Percentiles rank a stretch among this genome's conserved stretches.
Evolutionary conservation across 306 rosid genomes (phyloP).

Genomic region (Acacia acuminata): DNA sequence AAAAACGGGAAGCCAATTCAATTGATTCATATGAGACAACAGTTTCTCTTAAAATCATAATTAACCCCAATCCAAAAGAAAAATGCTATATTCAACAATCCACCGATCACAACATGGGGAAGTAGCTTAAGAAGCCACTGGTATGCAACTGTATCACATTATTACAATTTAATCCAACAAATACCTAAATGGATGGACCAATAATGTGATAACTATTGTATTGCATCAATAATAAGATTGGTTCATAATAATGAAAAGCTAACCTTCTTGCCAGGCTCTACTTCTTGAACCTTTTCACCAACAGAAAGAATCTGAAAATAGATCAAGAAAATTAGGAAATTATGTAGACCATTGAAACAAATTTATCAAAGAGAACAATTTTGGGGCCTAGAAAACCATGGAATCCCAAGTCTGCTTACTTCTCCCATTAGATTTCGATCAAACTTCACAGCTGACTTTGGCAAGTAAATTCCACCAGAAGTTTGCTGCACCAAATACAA

Average conservation of each 20-base stretch:
- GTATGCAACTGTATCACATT: background rate
- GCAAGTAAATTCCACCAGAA: conserved; percentile 84
- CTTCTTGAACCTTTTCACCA: conserved; percentile 76
- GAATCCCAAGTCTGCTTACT: conserved; percentile 45
- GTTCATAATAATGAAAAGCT: conserved; percentile 20
- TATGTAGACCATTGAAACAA: background rate
- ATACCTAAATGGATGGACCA: background rate
- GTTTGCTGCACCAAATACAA: conserved; percentile 61
- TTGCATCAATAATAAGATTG: background rate
- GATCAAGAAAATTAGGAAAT: conserved; percentile 17
- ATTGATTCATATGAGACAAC: background rate
- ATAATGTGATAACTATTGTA: background rate
- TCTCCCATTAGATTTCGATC: conserved; percentile 92
- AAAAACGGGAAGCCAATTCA: background rate
- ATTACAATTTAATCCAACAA: background rate
- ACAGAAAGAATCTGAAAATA: conserved; percentile 69
- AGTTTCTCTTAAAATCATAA: background rate
- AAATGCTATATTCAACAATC: background rate
- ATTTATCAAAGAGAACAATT: background rate
- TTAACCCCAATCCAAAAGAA: background rate
- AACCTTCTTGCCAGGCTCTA: conserved; percentile 82
- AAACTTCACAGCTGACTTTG: conserved; percentile 87
- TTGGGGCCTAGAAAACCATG: conserved; percentile 1
- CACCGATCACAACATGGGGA: background rate
- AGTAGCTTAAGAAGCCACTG: background rate